phyloP scores from a whole-genome alignment of 164 flowering plant genomes.

The Chimonanthus salicifolius region DNA sequence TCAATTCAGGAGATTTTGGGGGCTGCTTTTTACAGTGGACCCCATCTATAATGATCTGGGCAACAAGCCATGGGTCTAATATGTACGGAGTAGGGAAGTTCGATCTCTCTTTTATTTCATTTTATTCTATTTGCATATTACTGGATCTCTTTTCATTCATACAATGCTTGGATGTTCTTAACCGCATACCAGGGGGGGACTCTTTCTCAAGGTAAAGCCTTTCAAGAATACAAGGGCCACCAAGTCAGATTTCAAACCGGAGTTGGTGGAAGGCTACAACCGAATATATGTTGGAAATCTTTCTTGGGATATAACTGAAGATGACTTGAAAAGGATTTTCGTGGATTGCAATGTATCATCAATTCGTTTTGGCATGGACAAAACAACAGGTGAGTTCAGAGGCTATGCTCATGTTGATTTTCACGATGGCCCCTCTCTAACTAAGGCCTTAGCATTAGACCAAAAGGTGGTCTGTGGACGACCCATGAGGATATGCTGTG shows the following conservation, averaged over 20 bases:
- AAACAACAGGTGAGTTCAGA: slow-evolving; percentile 70
- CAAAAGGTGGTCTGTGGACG: slow-evolving; percentile 63
- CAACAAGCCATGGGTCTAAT: neutral
- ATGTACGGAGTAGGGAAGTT: neutral
- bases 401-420: slow-evolving; percentile 97
- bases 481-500: slow-evolving; percentile 74
- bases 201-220: slow-evolving; percentile 72
- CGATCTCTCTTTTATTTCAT: neutral
- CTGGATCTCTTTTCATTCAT: neutral
- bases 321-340: slow-evolving; percentile 63
- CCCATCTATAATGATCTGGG: neutral
- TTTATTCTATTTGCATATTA: neutral
- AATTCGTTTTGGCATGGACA: slow-evolving; percentile 77
- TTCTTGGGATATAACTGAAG: slow-evolving; percentile 88
- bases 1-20: neutral
- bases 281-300: slow-evolving; percentile 84
- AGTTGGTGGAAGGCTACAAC: slow-evolving; percentile 72
- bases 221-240: slow-evolving; percentile 37
- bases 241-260: slow-evolving; percentile 49
- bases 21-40: neutral
- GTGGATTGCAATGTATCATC: slow-evolving; percentile 60
- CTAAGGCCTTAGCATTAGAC: slow-evolving; percentile 68
- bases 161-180: neutral
- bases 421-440: slow-evolving; percentile 48
- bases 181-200: slow-evolving; percentile 64